Evolutionary conservation across 2,329 filamentous ascomycete species (phyloP).

Genomic region (Nannizziopsis arthrosporioides): DNA sequence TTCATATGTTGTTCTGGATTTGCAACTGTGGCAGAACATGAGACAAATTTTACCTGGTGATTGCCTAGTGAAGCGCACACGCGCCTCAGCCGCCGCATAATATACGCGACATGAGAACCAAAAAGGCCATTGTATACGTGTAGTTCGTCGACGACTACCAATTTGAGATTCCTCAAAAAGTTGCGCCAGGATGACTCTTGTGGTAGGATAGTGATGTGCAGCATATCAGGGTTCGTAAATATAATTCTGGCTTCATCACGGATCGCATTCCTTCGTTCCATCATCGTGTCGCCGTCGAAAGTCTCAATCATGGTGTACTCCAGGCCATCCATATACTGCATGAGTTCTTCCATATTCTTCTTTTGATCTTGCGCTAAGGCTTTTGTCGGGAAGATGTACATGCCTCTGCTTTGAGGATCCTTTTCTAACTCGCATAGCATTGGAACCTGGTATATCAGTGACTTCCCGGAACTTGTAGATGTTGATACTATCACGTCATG

Average conservation of each 20-base stretch:
- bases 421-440: constrained; percentile 77
- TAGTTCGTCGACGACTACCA: constrained; percentile 81
- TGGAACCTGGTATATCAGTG: constrained; percentile 92
- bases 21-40: constrained; percentile 89
- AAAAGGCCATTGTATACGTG: constrained; percentile 95
- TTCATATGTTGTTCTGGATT: constrained; percentile 88
- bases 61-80: constrained; percentile 90
- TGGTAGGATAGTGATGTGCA: constrained; percentile 85
- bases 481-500: constrained; percentile 86
- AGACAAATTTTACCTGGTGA: constrained; percentile 72
- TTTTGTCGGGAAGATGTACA: constrained; percentile 98
- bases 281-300: constrained; percentile 88
- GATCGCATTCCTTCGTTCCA: constrained; percentile 64
- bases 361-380: constrained; percentile 90
- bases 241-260: constrained; percentile 84
- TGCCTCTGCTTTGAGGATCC: constrained; percentile 64
- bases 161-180: constrained; percentile 79
- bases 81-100: constrained; percentile 79
- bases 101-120: constrained; percentile 84
- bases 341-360: constrained; percentile 72
- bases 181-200: constrained; percentile 82
- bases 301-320: constrained; percentile 74
- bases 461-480: constrained; percentile 93
- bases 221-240: constrained; percentile 97
- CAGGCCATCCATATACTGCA: constrained; percentile 67